Percentiles rank a stretch among this genome's conserved stretches.
Evolutionary conservation across 805 yeast species (phyloP).

Genomic region (Myxozyma neotropica): DNA sequence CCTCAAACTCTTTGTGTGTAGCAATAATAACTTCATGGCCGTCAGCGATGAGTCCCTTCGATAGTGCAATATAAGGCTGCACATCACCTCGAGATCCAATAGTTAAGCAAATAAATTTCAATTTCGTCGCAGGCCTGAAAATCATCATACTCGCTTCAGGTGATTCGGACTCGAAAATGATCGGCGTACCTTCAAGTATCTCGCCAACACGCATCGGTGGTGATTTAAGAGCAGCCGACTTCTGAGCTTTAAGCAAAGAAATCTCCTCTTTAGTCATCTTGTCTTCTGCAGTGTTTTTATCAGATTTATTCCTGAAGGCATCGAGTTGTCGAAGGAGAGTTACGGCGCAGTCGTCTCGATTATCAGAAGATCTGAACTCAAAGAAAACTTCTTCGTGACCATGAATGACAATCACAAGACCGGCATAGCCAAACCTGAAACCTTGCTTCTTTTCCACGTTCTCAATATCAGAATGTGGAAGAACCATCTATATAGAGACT

Average conservation of each 20-base stretch:
- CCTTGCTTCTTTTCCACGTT: conserved; percentile 69
- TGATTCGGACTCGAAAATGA: conserved; percentile 42
- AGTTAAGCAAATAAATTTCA: conserved; percentile 70
- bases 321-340: conserved; percentile 55
- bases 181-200: conserved; percentile 11
- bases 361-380: conserved; percentile 66
- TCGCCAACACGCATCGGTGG: background rate
- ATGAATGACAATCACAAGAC: conserved; percentile 66
- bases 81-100: conserved; percentile 97
- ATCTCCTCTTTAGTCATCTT: conserved; percentile 6
- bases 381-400: conserved; percentile 78
- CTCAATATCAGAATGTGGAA: conserved; percentile 76
- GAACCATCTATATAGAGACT: conserved; percentile 55
- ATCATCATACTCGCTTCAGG: conserved; percentile 44
- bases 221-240: background rate
- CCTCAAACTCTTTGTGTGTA: conserved; percentile 78
- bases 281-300: background rate
- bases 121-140: conserved; percentile 54
- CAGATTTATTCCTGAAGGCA: background rate
- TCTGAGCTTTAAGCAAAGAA: conserved; percentile 1
- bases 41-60: conserved; percentile 71
- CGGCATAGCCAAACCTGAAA: conserved; percentile 65
- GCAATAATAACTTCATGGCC: conserved; percentile 87
- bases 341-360: conserved; percentile 73
- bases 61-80: conserved; percentile 93